phyloP scores from a whole-genome alignment of 768 basidiomycete genomes.

The Hemileccinum impolitum region DNA sequence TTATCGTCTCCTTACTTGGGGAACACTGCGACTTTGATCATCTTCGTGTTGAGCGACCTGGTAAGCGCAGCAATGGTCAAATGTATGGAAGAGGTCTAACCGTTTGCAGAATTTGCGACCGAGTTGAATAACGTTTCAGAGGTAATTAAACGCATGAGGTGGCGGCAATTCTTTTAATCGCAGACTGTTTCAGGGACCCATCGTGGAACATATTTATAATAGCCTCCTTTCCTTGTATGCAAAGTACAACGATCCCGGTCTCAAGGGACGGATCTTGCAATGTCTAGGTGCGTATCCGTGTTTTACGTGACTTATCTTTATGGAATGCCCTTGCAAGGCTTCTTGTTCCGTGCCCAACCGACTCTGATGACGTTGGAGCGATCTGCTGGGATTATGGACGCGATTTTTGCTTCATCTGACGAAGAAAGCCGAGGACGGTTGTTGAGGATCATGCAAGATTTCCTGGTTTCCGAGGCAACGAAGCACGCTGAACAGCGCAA shows the following conservation, averaged over 20 bases:
- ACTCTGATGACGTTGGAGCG: slow-evolving; percentile 81
- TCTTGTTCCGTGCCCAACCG: slow-evolving; percentile 89
- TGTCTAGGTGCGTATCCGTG: slow-evolving; percentile 64
- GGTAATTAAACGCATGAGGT: slow-evolving; percentile 29
- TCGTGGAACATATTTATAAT: slow-evolving; percentile 82
- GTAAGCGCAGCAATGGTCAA: slow-evolving; percentile 38
- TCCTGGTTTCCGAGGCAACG: slow-evolving; percentile 76
- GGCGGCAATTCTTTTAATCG: background rate
- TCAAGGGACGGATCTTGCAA: slow-evolving; percentile 74
- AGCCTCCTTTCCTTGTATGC: slow-evolving; percentile 70
- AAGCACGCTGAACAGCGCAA: slow-evolving; percentile 76
- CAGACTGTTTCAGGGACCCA: slow-evolving; percentile 45
- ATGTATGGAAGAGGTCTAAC: background rate
- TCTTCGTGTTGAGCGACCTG: slow-evolving; percentile 56
- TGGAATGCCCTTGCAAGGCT: slow-evolving; percentile 50
- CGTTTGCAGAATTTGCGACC: slow-evolving; percentile 43
- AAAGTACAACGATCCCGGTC: slow-evolving; percentile 52
- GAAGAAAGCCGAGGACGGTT: slow-evolving; percentile 71
- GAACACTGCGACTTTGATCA: slow-evolving; percentile 89
- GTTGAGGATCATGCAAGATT: slow-evolving; percentile 88
- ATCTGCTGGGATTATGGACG: slow-evolving; percentile 85
- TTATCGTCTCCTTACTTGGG: slow-evolving; percentile 80
- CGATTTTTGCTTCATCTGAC: slow-evolving; percentile 73
- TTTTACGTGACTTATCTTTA: background rate
- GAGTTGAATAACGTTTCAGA: slow-evolving; percentile 60